phyloP scores from a whole-genome alignment of 345 rosid species.

The Eucalyptus polybractea region DNA sequence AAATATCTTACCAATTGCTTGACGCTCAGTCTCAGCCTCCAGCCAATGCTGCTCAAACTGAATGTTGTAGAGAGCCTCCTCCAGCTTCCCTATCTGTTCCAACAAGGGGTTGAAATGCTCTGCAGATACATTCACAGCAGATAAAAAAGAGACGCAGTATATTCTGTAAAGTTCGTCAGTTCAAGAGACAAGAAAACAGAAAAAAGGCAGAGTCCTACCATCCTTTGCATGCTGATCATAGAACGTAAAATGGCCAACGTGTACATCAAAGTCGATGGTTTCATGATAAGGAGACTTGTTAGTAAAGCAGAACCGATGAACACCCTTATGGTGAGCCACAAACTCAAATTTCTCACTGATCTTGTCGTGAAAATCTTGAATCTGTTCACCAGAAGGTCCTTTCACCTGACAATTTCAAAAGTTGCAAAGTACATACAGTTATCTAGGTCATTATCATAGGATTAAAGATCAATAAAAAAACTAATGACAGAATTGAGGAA shows the following conservation, averaged over 20 bases:
- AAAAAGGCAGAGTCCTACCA: slow-evolving; percentile 13
- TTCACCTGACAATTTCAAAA: slow-evolving; percentile 26
- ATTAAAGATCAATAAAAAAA: neutral
- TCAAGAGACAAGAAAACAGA: neutral
- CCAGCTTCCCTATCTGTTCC: slow-evolving; percentile 47
- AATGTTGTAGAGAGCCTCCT: slow-evolving; percentile 61
- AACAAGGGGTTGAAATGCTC: slow-evolving; percentile 54
- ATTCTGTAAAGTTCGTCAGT: neutral
- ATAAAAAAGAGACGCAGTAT: neutral
- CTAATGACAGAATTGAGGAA: neutral
- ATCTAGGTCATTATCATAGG: neutral
- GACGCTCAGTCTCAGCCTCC: slow-evolving; percentile 69
- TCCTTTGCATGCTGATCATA: slow-evolving; percentile 73
- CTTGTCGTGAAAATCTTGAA: slow-evolving; percentile 51
- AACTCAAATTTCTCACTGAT: slow-evolving; percentile 61
- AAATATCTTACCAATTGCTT: slow-evolving; percentile 24
- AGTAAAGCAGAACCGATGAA: slow-evolving; percentile 57
- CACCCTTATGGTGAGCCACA: slow-evolving; percentile 47
- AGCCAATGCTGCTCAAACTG: slow-evolving; percentile 79
- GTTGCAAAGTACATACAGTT: neutral
- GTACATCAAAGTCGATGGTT: slow-evolving; percentile 63
- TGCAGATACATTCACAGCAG: neutral
- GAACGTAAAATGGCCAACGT: slow-evolving; percentile 51
- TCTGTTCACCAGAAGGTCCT: slow-evolving; percentile 50
- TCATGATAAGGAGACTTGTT: slow-evolving; percentile 72